Percentiles rank a stretch among this genome's conserved stretches.
phyloP scores from a whole-genome alignment of 2,329 filamentous ascomycete species.

The Penicillium sp. region DNA sequence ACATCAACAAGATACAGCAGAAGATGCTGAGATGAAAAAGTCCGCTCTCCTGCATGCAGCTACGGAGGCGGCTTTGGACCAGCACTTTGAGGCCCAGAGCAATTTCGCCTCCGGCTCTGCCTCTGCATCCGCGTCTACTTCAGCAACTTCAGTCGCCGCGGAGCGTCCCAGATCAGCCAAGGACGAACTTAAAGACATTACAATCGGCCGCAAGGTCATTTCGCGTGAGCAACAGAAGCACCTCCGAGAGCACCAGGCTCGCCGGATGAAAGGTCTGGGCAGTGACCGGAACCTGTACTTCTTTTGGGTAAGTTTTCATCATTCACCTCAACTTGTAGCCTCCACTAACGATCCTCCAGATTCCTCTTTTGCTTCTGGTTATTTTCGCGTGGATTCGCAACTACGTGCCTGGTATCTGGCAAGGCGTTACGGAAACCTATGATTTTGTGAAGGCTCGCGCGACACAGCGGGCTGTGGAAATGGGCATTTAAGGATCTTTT shows the following conservation, averaged over 20 bases:
- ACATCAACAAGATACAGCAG: constrained; percentile 33
- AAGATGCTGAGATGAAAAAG: constrained; percentile 43
- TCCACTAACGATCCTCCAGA: constrained; percentile 32
- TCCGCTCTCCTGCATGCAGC: constrained; percentile 43
- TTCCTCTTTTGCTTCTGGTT: constrained; percentile 48
- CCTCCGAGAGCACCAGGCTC: constrained; percentile 46
- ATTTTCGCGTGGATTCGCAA: constrained; percentile 47
- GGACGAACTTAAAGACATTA: constrained; percentile 42
- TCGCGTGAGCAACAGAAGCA: constrained; percentile 48
- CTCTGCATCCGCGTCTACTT: constrained; percentile 9
- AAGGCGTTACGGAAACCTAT: constrained; percentile 37
- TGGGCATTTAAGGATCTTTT: constrained; percentile 26
- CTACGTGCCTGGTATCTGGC: constrained; percentile 43
- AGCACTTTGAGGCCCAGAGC: constrained; percentile 42
- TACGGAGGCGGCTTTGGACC: constrained; percentile 44
- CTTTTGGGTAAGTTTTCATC: constrained; percentile 49
- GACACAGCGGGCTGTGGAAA: constrained; percentile 34
- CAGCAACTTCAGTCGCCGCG: constrained; percentile 6
- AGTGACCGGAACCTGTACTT: constrained; percentile 55
- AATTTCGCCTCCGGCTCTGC: constrained; percentile 20
- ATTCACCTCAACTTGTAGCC: neutral
- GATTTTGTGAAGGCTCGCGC: constrained; percentile 39
- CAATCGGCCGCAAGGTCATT: constrained; percentile 43
- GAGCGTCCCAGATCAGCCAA: constrained; percentile 25
- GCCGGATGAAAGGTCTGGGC: constrained; percentile 48